Percentiles rank a stretch among this genome's conserved stretches.
Conservation (phyloP, 179 eudicot genomes). For the Silene noctiflora region DNA sequence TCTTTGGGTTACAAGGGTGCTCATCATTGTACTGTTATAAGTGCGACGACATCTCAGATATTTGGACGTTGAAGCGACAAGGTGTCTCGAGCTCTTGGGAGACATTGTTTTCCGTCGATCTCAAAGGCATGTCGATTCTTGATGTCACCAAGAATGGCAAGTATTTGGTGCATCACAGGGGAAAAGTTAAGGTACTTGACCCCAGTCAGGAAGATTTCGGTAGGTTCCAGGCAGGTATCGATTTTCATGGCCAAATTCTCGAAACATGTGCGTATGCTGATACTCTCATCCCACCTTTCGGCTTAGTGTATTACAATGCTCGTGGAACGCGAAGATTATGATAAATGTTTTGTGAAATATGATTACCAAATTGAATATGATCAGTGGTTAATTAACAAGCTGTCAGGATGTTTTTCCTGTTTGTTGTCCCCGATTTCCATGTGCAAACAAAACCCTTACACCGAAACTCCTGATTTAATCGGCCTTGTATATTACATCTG, state of each 20-base stretch:
- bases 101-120: not conserved
- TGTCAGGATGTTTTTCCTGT: too few species aligned
- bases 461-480: too few species aligned
- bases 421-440: too few species aligned
- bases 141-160: not conserved
- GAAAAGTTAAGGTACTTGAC: not conserved
- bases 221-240: not conserved
- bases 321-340: too few species aligned
- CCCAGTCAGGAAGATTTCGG: not conserved
- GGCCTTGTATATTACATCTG: too few species aligned
- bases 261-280: not conserved
- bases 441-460: too few species aligned
- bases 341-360: too few species aligned
- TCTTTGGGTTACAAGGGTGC: not conserved
- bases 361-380: too few species aligned
- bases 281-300: not conserved
- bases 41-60: not conserved
- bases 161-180: not conserved
- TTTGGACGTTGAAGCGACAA: constrained; percentile 7
- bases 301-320: too few species aligned
- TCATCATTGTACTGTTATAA: constrained; percentile 1
- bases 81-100: not conserved
- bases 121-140: not conserved
- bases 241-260: not conserved
- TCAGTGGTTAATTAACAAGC: too few species aligned